phyloP scores from a whole-genome alignment of 2,329 filamentous ascomycete genomes.

The Sordariomycetes sp. region DNA sequence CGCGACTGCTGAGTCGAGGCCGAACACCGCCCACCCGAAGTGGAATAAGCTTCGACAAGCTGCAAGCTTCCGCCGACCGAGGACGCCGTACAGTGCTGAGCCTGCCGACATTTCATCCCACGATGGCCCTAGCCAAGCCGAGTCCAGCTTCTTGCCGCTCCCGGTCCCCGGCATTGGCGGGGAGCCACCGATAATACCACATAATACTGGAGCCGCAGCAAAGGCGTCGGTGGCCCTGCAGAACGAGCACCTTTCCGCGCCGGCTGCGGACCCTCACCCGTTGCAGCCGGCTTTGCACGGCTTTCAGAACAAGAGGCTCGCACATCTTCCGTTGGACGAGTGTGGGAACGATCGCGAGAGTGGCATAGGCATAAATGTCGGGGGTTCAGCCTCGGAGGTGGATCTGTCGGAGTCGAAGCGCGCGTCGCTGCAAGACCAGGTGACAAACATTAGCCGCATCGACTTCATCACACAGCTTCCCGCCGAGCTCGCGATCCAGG shows the following conservation, averaged over 20 bases:
- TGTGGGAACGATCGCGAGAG: slow-evolving; percentile 44
- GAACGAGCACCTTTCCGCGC: slow-evolving; percentile 28
- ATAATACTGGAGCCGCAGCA: slow-evolving; percentile 45
- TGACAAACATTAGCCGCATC: slow-evolving; percentile 32
- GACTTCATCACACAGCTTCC: slow-evolving; percentile 46
- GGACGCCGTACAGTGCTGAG: slow-evolving; percentile 28
- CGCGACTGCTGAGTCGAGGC: background rate
- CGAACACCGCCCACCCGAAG: slow-evolving; percentile 20
- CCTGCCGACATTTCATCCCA: slow-evolving; percentile 5
- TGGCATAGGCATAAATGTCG: slow-evolving; percentile 47
- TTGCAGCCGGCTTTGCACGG: slow-evolving; percentile 13
- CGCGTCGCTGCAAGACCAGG: slow-evolving; percentile 16
- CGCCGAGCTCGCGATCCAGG: slow-evolving; percentile 42
- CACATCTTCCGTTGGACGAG: slow-evolving; percentile 25
- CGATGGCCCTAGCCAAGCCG: slow-evolving; percentile 1
- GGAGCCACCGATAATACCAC: slow-evolving; percentile 47
- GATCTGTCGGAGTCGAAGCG: slow-evolving; percentile 18
- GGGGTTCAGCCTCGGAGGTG: slow-evolving; percentile 23
- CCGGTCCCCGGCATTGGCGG: slow-evolving; percentile 34
- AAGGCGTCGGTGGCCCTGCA: slow-evolving; percentile 47
- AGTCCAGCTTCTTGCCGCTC: slow-evolving; percentile 11
- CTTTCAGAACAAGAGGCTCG: slow-evolving; percentile 26
- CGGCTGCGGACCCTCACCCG: slow-evolving; percentile 2
- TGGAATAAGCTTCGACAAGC: slow-evolving; percentile 40
- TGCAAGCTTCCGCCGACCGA: slow-evolving; percentile 33